Evolutionary conservation across 805 yeast species (phyloP).

Genomic region (Huiozyma naganishii): DNA sequence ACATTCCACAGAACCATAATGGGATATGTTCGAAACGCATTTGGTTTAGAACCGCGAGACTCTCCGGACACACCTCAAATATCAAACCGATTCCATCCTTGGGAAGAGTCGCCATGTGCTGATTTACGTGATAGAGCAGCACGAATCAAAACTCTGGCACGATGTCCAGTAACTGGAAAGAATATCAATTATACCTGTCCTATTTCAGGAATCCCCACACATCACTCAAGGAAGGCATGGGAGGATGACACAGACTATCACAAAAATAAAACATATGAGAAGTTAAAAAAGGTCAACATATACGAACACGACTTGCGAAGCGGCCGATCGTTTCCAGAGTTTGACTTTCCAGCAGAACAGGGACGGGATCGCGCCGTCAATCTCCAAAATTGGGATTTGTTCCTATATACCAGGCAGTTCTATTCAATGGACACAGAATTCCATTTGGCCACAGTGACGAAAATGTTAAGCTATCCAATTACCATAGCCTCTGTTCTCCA

Average conservation of each 20-base stretch:
- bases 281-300: conserved; percentile 76
- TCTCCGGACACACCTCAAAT: conserved; percentile 59
- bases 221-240: conserved; percentile 87
- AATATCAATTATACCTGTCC: conserved; percentile 87
- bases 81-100: conserved; percentile 66
- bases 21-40: conserved; percentile 33
- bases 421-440: conserved; percentile 96
- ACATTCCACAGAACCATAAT: background rate
- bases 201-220: conserved; percentile 92
- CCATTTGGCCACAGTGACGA: conserved; percentile 90
- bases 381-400: conserved; percentile 84
- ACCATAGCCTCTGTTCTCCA: conserved; percentile 80
- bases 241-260: conserved; percentile 69
- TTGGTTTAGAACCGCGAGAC: conserved; percentile 54
- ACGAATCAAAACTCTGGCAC: conserved; percentile 73
- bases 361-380: conserved; percentile 67
- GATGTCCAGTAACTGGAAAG: conserved; percentile 84
- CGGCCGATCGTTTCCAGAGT: conserved; percentile 91
- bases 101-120: conserved; percentile 89
- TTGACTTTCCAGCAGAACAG: conserved; percentile 80
- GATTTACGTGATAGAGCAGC: conserved; percentile 90
- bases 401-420: conserved; percentile 84
- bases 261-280: conserved; percentile 51
- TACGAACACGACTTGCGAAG: conserved; percentile 93
- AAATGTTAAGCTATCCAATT: conserved; percentile 86